Evolutionary conservation across 306 rosid genomes (phyloP), one percentile per base, ranked within the genome.

Genomic region (Prinsepia uniflora): DNA sequence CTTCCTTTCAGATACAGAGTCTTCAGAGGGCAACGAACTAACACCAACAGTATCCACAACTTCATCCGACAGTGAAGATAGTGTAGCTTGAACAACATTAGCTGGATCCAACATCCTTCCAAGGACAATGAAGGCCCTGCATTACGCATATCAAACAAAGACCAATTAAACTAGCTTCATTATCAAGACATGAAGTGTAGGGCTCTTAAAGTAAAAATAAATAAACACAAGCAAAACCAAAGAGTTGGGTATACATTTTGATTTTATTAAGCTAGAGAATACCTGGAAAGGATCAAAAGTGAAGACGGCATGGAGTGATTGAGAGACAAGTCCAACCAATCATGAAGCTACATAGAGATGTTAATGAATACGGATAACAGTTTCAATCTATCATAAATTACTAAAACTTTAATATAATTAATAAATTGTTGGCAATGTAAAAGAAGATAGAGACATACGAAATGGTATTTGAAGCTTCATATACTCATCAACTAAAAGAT

Each of bases 251-350:
- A 44, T 44, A 22, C 45, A n/a, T n/a, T n/a, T n/a, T n/a, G n/a
- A 55, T 40, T 22, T 44, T 70, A 34, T 64, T 68, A 56, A 44
- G 72, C 61, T 68, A 52, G 22, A 78, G 76, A 47, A 71, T 81
- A 94, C 99, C 99, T 94, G 53, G 97, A 94, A 83, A 94, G 99
- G 78, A 94, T 90, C 87, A 94, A 73, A 82, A 94, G 99, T 13
- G 99, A 94, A 65, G 97, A 94, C 61, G 99, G 97, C 49, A 94
- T 85, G 24, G 99, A 87, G 77, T 87, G 89, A 79, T 94, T 91
- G 68, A 94, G 89, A 78, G 99, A 94, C 76, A 94, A 87, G 79
- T 94, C 99, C 85, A 94, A 74, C 99, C 99, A 94, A 81, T 94
- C 96, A 49, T 86, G 92, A 75, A 94, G 95, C 97, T 94, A 84